Evolutionary conservation across 257 asterid species (phyloP), one percentile per base, ranked within the genome.

Genomic region (Cruciata laevipes): DNA sequence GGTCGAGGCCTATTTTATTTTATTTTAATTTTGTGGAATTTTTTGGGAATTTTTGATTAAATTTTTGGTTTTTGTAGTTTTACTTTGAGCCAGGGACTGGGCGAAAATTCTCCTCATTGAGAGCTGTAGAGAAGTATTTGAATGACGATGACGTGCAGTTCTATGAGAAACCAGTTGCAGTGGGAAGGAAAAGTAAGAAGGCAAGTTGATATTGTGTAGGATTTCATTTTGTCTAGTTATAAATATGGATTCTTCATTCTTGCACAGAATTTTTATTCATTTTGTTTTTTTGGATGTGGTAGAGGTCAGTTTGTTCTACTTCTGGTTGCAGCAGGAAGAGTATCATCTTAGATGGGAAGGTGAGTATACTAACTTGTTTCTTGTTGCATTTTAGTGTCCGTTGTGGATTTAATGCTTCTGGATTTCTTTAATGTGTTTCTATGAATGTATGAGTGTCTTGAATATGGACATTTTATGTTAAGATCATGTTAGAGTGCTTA

Each of bases 41-140:
- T 7, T 61, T 40, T 3, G 9, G 32, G 13, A 24, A 6, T 0
- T 27, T 56, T 59, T 3, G 5, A 27, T 25, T 25, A 2, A 13
- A 4, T 1, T 7, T 27, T 27, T 27, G 6, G 16, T 31, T 4
- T 4, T 31, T 81, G 85, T 85, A 91, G 96, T 91, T 87, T 73
- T 91, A 84, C 71, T 81, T 63, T 72, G 98, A 91, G 72, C 90
- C 95, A n/a, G 88, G 80, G 61, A 89, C 95, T 5, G 88, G 98
- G 5, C 75, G 33, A 62, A 84, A 82, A 72, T 91, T 85, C 79
- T 84, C 95, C 67, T 91, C 98, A 3, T 56, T 76, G 5, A 76
- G 18, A 57, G 89, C 82, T 57, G 83, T 89, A 31, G 65, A 78
- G 68, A 77, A 84, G 57, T 69, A 86, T 71, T 64, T 91, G 53